Base-by-base conservation (phyloP, 495 filamentous ascomycete genomes). In the Glonium stellatum region DNA sequence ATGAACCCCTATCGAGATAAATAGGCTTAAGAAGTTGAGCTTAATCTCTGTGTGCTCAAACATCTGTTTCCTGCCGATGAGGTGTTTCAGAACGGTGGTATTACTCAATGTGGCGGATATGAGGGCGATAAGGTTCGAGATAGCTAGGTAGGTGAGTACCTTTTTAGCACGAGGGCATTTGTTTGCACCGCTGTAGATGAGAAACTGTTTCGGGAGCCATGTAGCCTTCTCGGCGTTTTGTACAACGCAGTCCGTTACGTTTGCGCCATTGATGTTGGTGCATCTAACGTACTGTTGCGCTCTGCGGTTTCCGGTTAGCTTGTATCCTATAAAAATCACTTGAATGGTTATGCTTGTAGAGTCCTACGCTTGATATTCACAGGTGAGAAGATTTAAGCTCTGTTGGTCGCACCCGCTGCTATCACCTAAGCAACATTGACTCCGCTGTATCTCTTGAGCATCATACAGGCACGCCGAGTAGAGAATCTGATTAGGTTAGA, bases 1-100 rank as follows among this genome's bases (percentile, higher is more conserved):
- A 23, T 59, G 57, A 4, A 51, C 36, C 0, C 47, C 57, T 27
- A 59, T 59, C 10, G 57, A 59, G 48, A 59, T 37, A 34, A 59
- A 59, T 21, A 59, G 49, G 57, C 46, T 52, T 12, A 59, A 34
- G 19, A 59, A 59, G 35, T 42, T 59, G 11, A 59, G 25, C 34
- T 44, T 52, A 48, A 59, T 53, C 12, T 52, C 57, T 5, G 47
- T 52, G 27, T 37, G 23, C 27, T 41, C 31, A 31, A 39, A 52
- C 31, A 12, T 50, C 47, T 59, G 49, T 1, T 49, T 25, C n/a
- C 48, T 15, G 13, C 23, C 25, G 31, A 59, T 23, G 10, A 59
- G 25, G 19, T 23, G 34, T 48, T 53, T 59, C 47, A 49, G 39
- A 35, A 59, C 39, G 2, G 49, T 49, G 11, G 57, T 59, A 34